Evolutionary conservation across 2,329 filamentous ascomycete species (phyloP).

Genomic region (Xylaria hypoxylon): DNA sequence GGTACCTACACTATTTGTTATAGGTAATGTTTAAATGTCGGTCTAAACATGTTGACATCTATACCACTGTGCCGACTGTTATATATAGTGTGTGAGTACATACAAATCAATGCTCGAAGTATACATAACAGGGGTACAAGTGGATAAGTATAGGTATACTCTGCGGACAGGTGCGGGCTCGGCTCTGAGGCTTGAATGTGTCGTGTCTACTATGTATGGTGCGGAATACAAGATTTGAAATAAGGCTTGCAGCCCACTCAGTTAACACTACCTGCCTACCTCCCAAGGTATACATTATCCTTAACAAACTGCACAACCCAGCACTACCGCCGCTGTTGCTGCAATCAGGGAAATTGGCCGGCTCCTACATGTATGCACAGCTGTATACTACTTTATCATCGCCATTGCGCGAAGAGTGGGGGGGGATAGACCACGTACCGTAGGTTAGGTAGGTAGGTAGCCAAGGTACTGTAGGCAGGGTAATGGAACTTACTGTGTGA

Average conservation of each 20-base stretch:
- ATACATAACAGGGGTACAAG: neutral
- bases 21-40: neutral
- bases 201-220: slow-evolving; percentile 32
- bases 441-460: slow-evolving; percentile 8
- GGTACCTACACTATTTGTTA: slow-evolving; percentile 2
- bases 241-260: slow-evolving; percentile 26
- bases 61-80: neutral
- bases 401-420: neutral
- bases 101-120: slow-evolving; percentile 18
- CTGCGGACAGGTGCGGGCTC: slow-evolving; percentile 35
- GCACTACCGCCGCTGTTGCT: neutral
- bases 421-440: neutral
- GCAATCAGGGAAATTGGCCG: slow-evolving; percentile 23
- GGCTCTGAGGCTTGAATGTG: slow-evolving; percentile 20
- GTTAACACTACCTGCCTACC: slow-evolving; percentile 6
- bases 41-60: neutral
- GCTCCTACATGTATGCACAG: slow-evolving; percentile 16
- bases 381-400: slow-evolving; percentile 1
- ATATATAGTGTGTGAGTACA: slow-evolving; percentile 9
- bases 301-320: neutral
- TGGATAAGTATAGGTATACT: neutral
- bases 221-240: slow-evolving; percentile 36
- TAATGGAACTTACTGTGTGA: neutral
- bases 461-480: slow-evolving; percentile 15
- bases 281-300: neutral